A percentile compares a stretch with the other conserved stretches of the same genome.
phyloP scores from a whole-genome alignment of 2,329 filamentous ascomycete species.

The Cladosporium sp. region DNA sequence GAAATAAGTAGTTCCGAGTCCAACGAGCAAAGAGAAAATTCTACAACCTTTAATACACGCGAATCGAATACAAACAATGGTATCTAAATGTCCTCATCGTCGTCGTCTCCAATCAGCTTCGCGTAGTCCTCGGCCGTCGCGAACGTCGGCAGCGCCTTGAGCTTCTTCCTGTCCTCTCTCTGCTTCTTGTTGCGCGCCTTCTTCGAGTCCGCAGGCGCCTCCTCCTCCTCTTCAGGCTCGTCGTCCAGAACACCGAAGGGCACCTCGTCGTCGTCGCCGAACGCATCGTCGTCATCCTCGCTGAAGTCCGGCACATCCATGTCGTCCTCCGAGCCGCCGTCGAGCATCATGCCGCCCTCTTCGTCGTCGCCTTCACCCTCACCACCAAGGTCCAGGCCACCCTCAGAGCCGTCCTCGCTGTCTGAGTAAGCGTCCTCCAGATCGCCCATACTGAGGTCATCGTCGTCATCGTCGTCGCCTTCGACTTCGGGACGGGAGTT shows the following conservation, averaged over 20 bases:
- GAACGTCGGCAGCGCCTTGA: slow-evolving; percentile 89
- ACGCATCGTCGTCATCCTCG: slow-evolving; percentile 43
- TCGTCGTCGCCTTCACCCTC: slow-evolving; percentile 49
- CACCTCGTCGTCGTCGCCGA: slow-evolving; percentile 53
- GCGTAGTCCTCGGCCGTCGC: slow-evolving; percentile 94
- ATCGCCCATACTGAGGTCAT: slow-evolving; percentile 56
- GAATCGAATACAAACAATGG: slow-evolving; percentile 1
- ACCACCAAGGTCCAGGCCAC: slow-evolving; percentile 46
- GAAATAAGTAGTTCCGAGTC: neutral
- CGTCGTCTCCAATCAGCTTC: slow-evolving; percentile 49
- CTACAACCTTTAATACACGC: slow-evolving; percentile 1
- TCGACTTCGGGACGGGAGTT: slow-evolving; percentile 76
- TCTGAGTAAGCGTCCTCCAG: slow-evolving; percentile 40
- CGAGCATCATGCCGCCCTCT: slow-evolving; percentile 45
- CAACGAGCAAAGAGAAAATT: neutral
- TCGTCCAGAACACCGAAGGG: slow-evolving; percentile 56
- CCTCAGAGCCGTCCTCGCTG: slow-evolving; percentile 51
- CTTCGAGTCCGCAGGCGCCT: slow-evolving; percentile 39
- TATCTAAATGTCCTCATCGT: slow-evolving; percentile 22
- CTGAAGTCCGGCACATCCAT: slow-evolving; percentile 50
- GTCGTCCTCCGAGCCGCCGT: slow-evolving; percentile 51
- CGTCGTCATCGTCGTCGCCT: slow-evolving; percentile 60
- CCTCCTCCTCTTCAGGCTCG: slow-evolving; percentile 46
- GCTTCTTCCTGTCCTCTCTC: slow-evolving; percentile 72
- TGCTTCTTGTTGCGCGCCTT: slow-evolving; percentile 41